Percentiles rank a stretch among this genome's conserved stretches.
Evolutionary conservation across 1,284 basidiomycete genomes (phyloP).

Genomic region (Mycena sp.): DNA sequence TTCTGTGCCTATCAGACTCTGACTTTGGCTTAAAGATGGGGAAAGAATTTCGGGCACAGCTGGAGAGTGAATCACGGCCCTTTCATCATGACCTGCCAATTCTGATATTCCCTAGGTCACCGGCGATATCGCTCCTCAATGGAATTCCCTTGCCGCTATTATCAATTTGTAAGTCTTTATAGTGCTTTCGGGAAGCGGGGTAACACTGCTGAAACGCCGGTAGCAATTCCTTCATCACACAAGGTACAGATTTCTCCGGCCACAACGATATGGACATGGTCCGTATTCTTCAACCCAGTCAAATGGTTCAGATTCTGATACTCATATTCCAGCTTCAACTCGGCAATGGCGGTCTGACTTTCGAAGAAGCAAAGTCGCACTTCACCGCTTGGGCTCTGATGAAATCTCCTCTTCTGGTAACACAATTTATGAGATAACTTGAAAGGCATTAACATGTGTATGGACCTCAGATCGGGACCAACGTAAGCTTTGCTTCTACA

Average conservation of each 20-base stretch:
- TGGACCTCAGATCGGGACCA: conserved; percentile 40
- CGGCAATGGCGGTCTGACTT: conserved; percentile 67
- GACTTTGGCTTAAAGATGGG: conserved; percentile 54
- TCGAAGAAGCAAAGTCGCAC: conserved; percentile 68
- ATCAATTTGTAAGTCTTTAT: conserved; percentile 52
- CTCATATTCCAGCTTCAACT: conserved; percentile 56
- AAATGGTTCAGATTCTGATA: neutral
- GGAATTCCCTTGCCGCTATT: conserved; percentile 49
- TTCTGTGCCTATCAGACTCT: neutral
- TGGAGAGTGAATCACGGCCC: conserved; percentile 57
- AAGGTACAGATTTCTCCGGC: conserved; percentile 66
- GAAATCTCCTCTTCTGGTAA: conserved; percentile 59
- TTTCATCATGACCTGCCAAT: too few species aligned
- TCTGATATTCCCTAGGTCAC: conserved; percentile 52
- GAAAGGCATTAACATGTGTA: neutral
- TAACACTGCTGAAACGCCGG: neutral
- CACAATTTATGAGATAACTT: neutral
- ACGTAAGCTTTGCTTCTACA: conserved; percentile 43
- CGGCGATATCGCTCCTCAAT: conserved; percentile 56
- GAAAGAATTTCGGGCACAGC: conserved; percentile 59
- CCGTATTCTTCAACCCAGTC: conserved; percentile 27
- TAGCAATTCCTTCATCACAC: conserved; percentile 60
- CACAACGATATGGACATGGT: conserved; percentile 72
- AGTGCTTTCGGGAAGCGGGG: too few species aligned
- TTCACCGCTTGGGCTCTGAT: conserved; percentile 74